phyloP scores from a whole-genome alignment of 2,329 filamentous ascomycete species.

The Aureobasidium vineae region DNA sequence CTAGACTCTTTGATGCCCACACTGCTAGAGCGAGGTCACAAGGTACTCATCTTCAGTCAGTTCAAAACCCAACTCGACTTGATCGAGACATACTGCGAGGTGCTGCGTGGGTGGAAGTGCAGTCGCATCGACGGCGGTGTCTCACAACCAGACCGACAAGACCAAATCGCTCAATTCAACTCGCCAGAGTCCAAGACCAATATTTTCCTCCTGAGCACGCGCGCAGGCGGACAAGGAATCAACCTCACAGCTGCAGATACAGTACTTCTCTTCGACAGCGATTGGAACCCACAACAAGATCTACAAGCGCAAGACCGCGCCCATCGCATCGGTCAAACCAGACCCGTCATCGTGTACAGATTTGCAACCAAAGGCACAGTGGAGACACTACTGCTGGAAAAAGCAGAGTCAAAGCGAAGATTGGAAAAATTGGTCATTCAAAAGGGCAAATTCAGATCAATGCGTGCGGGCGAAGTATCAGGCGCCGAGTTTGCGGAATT shows the following conservation, averaged over 20 bases:
- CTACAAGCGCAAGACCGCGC: slow-evolving; percentile 94
- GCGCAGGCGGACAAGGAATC: slow-evolving; percentile 92
- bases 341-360: slow-evolving; percentile 88
- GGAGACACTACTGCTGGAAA: slow-evolving; percentile 80
- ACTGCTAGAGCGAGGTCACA: slow-evolving; percentile 73
- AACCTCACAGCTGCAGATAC: slow-evolving; percentile 91
- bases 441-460: slow-evolving; percentile 73
- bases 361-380: slow-evolving; percentile 92
- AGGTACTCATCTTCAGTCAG: slow-evolving; percentile 93
- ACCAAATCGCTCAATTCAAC: slow-evolving; percentile 52
- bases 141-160: slow-evolving; percentile 59
- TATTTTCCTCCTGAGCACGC: slow-evolving; percentile 83
- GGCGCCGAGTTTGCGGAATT: slow-evolving; percentile 51
- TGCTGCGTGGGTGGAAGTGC: slow-evolving; percentile 74
- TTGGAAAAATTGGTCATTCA: slow-evolving; percentile 95
- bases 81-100: slow-evolving; percentile 76
- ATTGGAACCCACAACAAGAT: slow-evolving; percentile 97
- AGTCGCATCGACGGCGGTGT: slow-evolving; percentile 92
- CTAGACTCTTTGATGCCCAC: slow-evolving; percentile 79
- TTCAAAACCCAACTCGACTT: slow-evolving; percentile 95
- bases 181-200: slow-evolving; percentile 47
- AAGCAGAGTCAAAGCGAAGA: slow-evolving; percentile 85
- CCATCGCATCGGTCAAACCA: slow-evolving; percentile 89
- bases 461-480: slow-evolving; percentile 47
- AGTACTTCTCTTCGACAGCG: slow-evolving; percentile 83